phyloP scores from a whole-genome alignment of 805 yeast species.

The Candida arabinofermentans region DNA sequence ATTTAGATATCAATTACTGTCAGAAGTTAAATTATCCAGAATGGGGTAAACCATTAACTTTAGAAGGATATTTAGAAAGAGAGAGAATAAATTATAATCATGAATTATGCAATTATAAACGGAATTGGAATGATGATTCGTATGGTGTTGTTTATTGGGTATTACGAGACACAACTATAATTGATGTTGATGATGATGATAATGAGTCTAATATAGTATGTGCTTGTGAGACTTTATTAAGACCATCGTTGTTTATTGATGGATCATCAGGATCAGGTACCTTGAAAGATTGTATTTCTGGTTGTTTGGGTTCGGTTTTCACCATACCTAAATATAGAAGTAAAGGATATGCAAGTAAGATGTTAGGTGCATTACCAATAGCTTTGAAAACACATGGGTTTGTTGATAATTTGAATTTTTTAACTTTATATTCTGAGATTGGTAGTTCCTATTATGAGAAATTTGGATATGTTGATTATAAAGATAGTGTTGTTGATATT shows the following conservation, averaged over 20 bases:
- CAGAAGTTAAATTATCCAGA: constrained; percentile 18
- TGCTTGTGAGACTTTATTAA: constrained; percentile 28
- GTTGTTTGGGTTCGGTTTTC: constrained; percentile 56
- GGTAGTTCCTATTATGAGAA: constrained; percentile 59
- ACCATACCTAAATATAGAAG: constrained; percentile 46
- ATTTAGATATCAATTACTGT: constrained; percentile 8
- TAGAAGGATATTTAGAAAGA: constrained; percentile 22
- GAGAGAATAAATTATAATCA: constrained; percentile 17
- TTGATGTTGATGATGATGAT: constrained; percentile 6
- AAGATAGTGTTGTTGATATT: constrained; percentile 18
- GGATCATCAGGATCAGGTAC: constrained; percentile 2
- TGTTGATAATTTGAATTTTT: constrained; percentile 29
- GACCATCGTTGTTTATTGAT: constrained; percentile 16
- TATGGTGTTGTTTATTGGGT: constrained; percentile 27
- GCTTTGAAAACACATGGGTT: constrained; percentile 5
- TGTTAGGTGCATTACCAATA: constrained; percentile 39
- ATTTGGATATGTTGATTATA: constrained; percentile 48
- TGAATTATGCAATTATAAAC: constrained; percentile 18
- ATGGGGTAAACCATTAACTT: constrained; percentile 26
- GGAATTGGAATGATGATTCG: constrained; percentile 7
- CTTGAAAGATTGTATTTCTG: constrained; percentile 13
- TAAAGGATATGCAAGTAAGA: constrained; percentile 49
- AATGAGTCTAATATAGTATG: constrained; percentile 17
- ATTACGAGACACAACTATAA: constrained; percentile 17
- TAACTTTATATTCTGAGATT: constrained; percentile 66